These are phyloP conservation scores for Fusarium veterinarium DNA, from an alignment of 2,329 filamentous ascomycete species.

Conservation along the genomic window DNA sequence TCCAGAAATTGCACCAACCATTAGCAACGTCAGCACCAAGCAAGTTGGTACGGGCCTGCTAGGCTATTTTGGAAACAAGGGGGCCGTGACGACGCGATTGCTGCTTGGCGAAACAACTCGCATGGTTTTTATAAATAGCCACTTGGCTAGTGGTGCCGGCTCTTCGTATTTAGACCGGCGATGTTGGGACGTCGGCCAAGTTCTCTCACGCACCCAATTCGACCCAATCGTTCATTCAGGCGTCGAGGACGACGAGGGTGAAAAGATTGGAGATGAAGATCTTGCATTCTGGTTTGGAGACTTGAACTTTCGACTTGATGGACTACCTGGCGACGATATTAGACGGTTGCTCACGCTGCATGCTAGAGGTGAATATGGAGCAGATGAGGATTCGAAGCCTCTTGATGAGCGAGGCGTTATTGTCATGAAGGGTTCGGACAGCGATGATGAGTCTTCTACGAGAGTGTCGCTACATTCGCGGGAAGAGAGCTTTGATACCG, in stretches of 20 bases:
- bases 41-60: constrained; percentile 89
- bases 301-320: constrained; percentile 91
- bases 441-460: constrained; percentile 58
- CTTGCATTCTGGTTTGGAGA: constrained; percentile 98
- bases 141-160: constrained; percentile 89
- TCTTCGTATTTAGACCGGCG: constrained; percentile 81
- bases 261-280: constrained; percentile 87
- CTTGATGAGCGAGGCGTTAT: constrained; percentile 64
- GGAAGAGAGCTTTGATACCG: constrained; percentile 55
- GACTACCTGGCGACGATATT: constrained; percentile 90
- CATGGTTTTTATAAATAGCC: constrained; percentile 90
- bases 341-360: constrained; percentile 85
- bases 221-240: constrained; percentile 75
- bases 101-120: constrained; percentile 90
- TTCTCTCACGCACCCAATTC: constrained; percentile 81
- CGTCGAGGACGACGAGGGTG: constrained; percentile 72
- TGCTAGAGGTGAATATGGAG: constrained; percentile 79
- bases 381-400: constrained; percentile 55
- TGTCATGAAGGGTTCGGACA: constrained; percentile 57
- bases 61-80: constrained; percentile 97
- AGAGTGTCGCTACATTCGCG: constrained; percentile 49
- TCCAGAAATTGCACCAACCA: constrained; percentile 75
- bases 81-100: constrained; percentile 83
- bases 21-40: constrained; percentile 84
- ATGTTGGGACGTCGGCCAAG: constrained; percentile 89